Base-by-base conservation (phyloP, 148 eudicot genomes). In the Hydrangea macrophylla region DNA sequence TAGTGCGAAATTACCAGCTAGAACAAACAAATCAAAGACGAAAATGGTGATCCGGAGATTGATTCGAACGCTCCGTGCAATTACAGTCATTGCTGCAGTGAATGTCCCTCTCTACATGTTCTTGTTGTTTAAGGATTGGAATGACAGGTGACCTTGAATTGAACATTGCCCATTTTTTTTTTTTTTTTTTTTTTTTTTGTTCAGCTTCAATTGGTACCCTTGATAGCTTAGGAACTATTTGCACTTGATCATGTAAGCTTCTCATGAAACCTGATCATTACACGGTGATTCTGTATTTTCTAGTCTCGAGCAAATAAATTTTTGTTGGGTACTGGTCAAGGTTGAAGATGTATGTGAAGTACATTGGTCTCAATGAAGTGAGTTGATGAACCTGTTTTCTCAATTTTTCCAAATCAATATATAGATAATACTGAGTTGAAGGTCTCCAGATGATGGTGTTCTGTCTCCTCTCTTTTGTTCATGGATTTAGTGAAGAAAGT, bases 111-210 rank as follows among this genome's bases (percentile, higher is more conserved):
- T 90, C 15, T 94, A 90, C 58, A 83, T 94, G 85, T 79, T 90
- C 80, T 77, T 94, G 65, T 70, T 94, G 62, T 94, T 94, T 77
- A 88, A 85, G 82, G 97, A 88, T 70, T 90, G 97, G 98, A 78
- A 76, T 58, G 88, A 84, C 57, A 81, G 79, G 69, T 84, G 75
- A 81, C n/a, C 28, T 40, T 55, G 50, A 53, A 57, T 44, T 5
- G 30, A 68, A 36, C 1, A 48, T 48, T 48, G 18, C 30, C 6
- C 25, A 36, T 6, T n/a, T n/a, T n/a, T n/a, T n/a, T n/a, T 24
- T 6, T 5, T 26, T n/a, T n/a, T n/a, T n/a, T n/a, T n/a, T n/a
- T n/a, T n/a, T n/a, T n/a, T 5, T 26, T 11, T 3, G 8, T 55
- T 9, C 27, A 1, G 9, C 23, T 39, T 25, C 32, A 54, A 20